Evolutionary conservation across 2,329 filamentous ascomycete species (phyloP).

Genomic region (Penicillium decumbens): DNA sequence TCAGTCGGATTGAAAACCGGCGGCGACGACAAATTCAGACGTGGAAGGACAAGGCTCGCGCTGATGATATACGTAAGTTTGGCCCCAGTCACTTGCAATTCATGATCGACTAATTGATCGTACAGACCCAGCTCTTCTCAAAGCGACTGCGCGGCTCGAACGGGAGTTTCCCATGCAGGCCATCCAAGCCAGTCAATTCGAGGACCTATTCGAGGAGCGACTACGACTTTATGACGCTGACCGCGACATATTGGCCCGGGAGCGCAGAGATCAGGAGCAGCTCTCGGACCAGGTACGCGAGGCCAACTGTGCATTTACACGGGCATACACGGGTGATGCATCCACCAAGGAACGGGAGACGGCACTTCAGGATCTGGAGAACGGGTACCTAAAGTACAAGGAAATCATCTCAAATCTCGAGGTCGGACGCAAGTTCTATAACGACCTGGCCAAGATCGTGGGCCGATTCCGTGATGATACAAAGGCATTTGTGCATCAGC

Average conservation of each 20-base stretch:
- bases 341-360: slow-evolving; percentile 72
- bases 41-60: slow-evolving; percentile 70
- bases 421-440: slow-evolving; percentile 91
- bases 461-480: slow-evolving; percentile 77
- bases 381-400: slow-evolving; percentile 92
- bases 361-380: slow-evolving; percentile 81
- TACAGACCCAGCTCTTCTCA: slow-evolving; percentile 64
- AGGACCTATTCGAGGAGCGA: slow-evolving; percentile 79
- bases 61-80: slow-evolving; percentile 68
- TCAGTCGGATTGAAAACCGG: slow-evolving; percentile 74
- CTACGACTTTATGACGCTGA: slow-evolving; percentile 79
- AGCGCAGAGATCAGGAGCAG: slow-evolving; percentile 70
- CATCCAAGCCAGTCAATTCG: slow-evolving; percentile 85
- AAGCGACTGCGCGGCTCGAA: slow-evolving; percentile 79
- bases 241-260: slow-evolving; percentile 63
- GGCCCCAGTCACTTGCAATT: no score
- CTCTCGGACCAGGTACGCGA: slow-evolving; percentile 65
- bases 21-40: slow-evolving; percentile 74
- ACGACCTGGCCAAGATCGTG: slow-evolving; percentile 85
- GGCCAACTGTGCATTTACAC: slow-evolving; percentile 72
- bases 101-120: no score
- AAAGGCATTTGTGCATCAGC: slow-evolving; percentile 70
- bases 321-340: slow-evolving; percentile 63
- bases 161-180: slow-evolving; percentile 77
- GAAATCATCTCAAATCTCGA: slow-evolving; percentile 91